These are phyloP conservation scores for Niveomyces coronatus DNA, from an alignment of 2,329 filamentous ascomycete species.

Conservation along the genomic window DNA sequence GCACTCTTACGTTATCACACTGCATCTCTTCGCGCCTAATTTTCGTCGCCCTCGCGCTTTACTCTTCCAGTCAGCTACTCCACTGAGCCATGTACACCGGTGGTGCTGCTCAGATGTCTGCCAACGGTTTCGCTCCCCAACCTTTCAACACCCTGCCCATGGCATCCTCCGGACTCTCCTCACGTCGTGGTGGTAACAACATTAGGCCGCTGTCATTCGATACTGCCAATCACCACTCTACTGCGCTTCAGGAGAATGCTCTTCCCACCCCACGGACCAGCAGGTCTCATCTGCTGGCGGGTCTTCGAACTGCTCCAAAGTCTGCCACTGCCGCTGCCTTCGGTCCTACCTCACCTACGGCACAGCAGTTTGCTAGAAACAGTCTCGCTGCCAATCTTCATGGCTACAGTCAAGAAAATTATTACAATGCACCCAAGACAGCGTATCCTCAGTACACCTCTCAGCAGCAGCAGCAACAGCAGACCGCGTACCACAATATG, in stretches of 20 bases:
- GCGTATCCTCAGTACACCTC: conserved; percentile 39
- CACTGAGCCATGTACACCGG: conserved; percentile 74
- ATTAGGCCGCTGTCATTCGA: conserved; percentile 85
- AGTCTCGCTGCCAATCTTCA: conserved; percentile 35
- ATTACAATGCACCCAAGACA: conserved; percentile 45
- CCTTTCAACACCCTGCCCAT: conserved; percentile 54
- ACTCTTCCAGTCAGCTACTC: not conserved
- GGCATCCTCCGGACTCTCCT: conserved; percentile 72
- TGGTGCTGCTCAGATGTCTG: conserved; percentile 99
- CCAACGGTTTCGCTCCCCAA: conserved; percentile 58
- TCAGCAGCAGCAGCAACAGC: conserved; percentile 20
- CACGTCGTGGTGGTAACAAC: conserved; percentile 71
- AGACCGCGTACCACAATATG: conserved; percentile 18
- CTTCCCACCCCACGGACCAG: conserved; percentile 82
- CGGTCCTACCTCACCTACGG: conserved; percentile 53
- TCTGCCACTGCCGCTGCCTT: conserved; percentile 63
- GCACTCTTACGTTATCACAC: too few species aligned
- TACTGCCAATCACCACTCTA: conserved; percentile 55
- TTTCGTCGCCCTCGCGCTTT: not conserved
- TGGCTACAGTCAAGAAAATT: conserved; percentile 29
- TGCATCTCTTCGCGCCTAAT: too few species aligned
- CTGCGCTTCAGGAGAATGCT: conserved; percentile 56
- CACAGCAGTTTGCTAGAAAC: conserved; percentile 34
- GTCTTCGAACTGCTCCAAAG: conserved; percentile 88
- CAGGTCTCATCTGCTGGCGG: conserved; percentile 87